Base-by-base conservation (phyloP, 148 eudicot species). In the Nepenthes mirabilis region DNA sequence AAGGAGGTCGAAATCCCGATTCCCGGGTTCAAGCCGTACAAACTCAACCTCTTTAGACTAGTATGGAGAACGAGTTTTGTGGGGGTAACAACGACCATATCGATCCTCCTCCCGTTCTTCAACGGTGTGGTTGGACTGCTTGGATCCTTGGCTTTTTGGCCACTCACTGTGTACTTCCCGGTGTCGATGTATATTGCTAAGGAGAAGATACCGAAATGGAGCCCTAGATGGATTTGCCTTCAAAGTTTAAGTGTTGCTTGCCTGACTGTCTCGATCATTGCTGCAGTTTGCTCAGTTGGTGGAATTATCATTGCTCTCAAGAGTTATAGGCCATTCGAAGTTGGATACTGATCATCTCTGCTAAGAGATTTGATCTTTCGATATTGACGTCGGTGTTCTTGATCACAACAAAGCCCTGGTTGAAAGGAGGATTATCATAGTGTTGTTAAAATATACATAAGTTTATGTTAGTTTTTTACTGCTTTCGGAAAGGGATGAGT, bases 291-390 rank as follows among this genome's bases (percentile, higher is more conserved):
- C 14, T 64, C 67, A 33, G 54, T 57, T 37, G 63, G 58, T 37
- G 52, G 69, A 14, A 33, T 71, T 63, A 8, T 65, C 55, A 36
- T 48, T 34, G 65, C 49, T 50, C 49, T 70, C 67, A 70, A 65
- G n/a, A 23, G 51, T 2, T 62, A 62, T 34, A 51, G 50, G 47
- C 65, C 65, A 5, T 62, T 61, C 14, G 7, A 6, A 2, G 34
- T 37, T 32, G 45, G 49, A 47, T 70, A 52, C 32, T 52, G 55
- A 52, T 52, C 55, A 40, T 23, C 23, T 23, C 23, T 23, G 23
- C 23, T 23, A 23, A 23, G 23, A 23, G 23, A 23, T 23, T 23
- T 23, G 23, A 23, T 23, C 23, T 23, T 23, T 23, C 23, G 23
- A 23, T 23, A 23, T 23, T 23, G 23, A 23, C 0, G 23, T 23